phyloP scores from a whole-genome alignment of 257 asterid species.

The Plantago elongata region DNA sequence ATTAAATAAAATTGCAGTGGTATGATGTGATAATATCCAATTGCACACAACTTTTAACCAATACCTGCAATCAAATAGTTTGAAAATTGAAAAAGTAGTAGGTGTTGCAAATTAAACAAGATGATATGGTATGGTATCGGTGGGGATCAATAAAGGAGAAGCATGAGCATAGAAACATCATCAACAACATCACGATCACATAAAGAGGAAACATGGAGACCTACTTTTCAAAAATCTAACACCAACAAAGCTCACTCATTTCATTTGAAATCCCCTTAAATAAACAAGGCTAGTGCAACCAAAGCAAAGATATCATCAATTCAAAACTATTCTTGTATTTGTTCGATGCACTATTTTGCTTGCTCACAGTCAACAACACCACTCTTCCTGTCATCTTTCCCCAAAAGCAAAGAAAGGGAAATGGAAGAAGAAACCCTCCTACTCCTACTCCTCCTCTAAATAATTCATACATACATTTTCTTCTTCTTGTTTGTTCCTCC shows the following conservation, averaged over 20 bases:
- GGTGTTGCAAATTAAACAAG: not conserved
- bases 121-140: slow-evolving; percentile 3
- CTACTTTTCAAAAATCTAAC: slow-evolving; percentile 1
- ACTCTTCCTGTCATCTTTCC: slow-evolving; percentile 59
- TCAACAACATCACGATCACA: slow-evolving; percentile 21
- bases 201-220: slow-evolving; percentile 11
- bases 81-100: slow-evolving; percentile 6
- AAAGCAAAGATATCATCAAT: slow-evolving; percentile 23
- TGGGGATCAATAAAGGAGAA: slow-evolving; percentile 2
- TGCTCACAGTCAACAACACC: slow-evolving; percentile 31
- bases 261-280: not conserved
- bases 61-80: not conserved
- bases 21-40: no score
- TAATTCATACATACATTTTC: not conserved
- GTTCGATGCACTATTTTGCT: slow-evolving; percentile 2
- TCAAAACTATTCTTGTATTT: not conserved
- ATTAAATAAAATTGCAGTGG: no score
- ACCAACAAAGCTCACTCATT: not conserved
- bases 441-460: no score
- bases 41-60: not conserved
- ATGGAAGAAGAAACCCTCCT: slow-evolving; percentile 16
- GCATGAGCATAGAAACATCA: slow-evolving; percentile 22
- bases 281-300: not conserved
- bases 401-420: slow-evolving; percentile 38
- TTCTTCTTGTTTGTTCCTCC: not conserved